A percentile compares a stretch with the other conserved stretches of the same genome.
phyloP scores from a whole-genome alignment of 78 protist genomes.

The Acrasis kona region DNA sequence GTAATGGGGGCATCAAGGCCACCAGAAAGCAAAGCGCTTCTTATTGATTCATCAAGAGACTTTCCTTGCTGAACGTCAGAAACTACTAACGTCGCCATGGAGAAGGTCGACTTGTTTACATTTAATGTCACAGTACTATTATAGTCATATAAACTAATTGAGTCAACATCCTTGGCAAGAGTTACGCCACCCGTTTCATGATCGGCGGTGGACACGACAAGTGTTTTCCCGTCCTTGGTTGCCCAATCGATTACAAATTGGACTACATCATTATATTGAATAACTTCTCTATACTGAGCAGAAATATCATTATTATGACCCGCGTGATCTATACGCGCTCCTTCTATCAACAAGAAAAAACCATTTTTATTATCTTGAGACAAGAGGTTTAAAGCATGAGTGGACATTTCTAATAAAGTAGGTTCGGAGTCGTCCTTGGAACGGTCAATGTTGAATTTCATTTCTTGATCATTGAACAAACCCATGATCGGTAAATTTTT shows the following conservation, averaged over 20 bases:
- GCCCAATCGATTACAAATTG: constrained; percentile 28
- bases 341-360: neutral
- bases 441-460: neutral
- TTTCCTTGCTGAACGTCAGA: neutral
- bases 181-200: constrained; percentile 68
- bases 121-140: too few relatives aligned
- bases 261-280: constrained; percentile 26
- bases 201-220: constrained; percentile 41
- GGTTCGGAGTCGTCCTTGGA: neutral
- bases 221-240: constrained; percentile 30
- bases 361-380: neutral
- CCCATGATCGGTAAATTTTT: neutral
- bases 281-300: constrained; percentile 24
- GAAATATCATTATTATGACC: constrained; percentile 57
- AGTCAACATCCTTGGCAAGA: neutral
- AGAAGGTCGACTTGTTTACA: too few relatives aligned
- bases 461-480: neutral
- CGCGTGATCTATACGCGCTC: constrained; percentile 47
- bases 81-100: neutral
- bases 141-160: neutral
- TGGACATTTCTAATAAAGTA: neutral
- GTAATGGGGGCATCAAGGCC: neutral
- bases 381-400: neutral
- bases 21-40: neutral
- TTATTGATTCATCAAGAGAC: neutral